A percentile compares a stretch with the other conserved stretches of the same genome.
Evolutionary conservation across 331 rosid genomes (phyloP).

Genomic region (Dryas integrifolia): DNA sequence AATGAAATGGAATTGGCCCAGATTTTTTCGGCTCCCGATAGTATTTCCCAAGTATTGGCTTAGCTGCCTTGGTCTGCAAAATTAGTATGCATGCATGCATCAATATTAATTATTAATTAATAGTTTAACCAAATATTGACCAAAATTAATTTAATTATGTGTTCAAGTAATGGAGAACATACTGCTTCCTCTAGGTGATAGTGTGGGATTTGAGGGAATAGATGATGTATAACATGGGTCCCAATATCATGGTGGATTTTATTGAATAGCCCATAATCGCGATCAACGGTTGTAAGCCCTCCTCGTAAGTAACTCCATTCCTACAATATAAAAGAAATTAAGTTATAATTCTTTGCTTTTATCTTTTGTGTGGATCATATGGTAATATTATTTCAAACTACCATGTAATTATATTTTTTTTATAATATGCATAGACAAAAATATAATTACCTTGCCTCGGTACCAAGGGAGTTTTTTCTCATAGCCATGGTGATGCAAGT

Average conservation of each 20-base stretch:
- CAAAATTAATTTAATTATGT: not conserved
- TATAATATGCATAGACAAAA: not conserved
- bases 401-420: too few relatives aligned
- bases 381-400: too few relatives aligned
- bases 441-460: conserved; percentile 57
- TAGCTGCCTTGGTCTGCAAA: conserved; percentile 57
- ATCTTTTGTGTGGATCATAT: too few relatives aligned
- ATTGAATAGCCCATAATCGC: conserved; percentile 67
- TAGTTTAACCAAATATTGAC: not conserved
- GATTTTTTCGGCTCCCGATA: conserved; percentile 69
- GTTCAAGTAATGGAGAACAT: not conserved
- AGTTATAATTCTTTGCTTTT: too few relatives aligned
- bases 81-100: not conserved
- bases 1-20: conserved; percentile 57
- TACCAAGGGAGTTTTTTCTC: conserved; percentile 84
- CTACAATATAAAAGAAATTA: conserved; percentile 18
- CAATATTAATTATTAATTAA: not conserved
- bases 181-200: conserved; percentile 78
- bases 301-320: conserved; percentile 75
- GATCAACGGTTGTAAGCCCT: conserved; percentile 76
- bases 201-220: conserved; percentile 80
- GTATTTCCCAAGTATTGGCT: conserved; percentile 57
- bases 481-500: conserved; percentile 83
- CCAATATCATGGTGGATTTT: conserved; percentile 74
- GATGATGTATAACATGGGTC: conserved; percentile 73